These are phyloP conservation scores for Tranzscheliella williamsii DNA, from an alignment of 1,284 basidiomycete species.

Conservation along the genomic window DNA sequence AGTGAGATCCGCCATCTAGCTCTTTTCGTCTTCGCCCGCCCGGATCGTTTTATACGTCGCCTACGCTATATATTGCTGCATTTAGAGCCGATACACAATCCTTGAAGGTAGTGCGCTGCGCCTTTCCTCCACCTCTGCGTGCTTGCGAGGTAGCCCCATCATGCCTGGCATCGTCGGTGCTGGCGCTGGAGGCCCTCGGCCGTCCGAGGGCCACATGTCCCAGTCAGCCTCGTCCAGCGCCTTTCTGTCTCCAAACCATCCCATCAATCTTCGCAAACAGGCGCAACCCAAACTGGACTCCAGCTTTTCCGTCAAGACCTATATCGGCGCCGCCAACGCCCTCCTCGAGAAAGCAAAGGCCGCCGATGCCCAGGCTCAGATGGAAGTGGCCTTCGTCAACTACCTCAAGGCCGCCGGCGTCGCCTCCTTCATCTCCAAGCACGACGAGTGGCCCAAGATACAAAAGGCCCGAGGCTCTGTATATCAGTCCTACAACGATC, in stretches of 20 bases:
- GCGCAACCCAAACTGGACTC: slow-evolving; percentile 51
- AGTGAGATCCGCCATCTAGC: too few relatives aligned
- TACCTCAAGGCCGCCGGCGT: slow-evolving; percentile 58
- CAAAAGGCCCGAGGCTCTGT: slow-evolving; percentile 39
- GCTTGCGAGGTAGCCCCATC: too few relatives aligned
- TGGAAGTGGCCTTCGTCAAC: slow-evolving; percentile 60
- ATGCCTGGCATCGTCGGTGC: slow-evolving; percentile 26
- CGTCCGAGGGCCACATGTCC: background rate
- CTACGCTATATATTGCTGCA: too few relatives aligned
- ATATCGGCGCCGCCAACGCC: slow-evolving; percentile 56
- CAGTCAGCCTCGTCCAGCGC: slow-evolving; percentile 6
- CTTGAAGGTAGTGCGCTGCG: too few relatives aligned
- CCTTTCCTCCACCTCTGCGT: too few relatives aligned
- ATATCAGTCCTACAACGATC: slow-evolving; percentile 55
- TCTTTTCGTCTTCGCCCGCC: too few relatives aligned
- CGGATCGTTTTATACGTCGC: too few relatives aligned
- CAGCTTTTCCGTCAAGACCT: slow-evolving; percentile 55
- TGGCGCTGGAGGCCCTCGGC: slow-evolving; percentile 1
- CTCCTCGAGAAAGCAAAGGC: slow-evolving; percentile 58
- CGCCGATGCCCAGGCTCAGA: slow-evolving; percentile 53
- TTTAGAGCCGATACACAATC: too few relatives aligned
- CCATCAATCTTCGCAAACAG: slow-evolving; percentile 54
- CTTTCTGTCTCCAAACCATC: slow-evolving; percentile 52
- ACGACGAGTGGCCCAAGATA: slow-evolving; percentile 52
- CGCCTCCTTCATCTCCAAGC: slow-evolving; percentile 55